These are phyloP conservation scores for Neurospora sp. DNA, from an alignment of 2,329 filamentous ascomycete genomes.

Conservation along the genomic window DNA sequence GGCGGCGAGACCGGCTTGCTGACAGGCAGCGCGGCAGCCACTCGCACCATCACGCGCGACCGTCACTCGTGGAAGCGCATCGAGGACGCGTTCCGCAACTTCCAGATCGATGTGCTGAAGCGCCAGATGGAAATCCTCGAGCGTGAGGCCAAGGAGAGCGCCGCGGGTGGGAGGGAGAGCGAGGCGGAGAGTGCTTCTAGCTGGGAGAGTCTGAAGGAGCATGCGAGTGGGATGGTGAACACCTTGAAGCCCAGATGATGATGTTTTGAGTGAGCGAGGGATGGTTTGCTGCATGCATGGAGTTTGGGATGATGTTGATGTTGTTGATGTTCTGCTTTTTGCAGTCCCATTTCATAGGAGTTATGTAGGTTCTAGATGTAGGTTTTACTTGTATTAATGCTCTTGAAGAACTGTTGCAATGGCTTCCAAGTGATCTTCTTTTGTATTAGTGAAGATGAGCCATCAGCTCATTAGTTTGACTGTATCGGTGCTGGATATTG, in stretches of 20 bases:
- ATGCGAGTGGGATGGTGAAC: conserved; percentile 7
- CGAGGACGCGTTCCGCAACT: conserved; percentile 52
- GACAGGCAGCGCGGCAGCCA: conserved; percentile 43
- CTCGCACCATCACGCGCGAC: conserved; percentile 42
- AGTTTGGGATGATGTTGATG: neutral
- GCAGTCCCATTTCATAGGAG: neutral
- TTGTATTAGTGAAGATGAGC: neutral
- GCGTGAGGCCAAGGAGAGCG: neutral
- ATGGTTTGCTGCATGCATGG: neutral
- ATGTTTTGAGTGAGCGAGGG: neutral
- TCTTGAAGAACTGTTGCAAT: neutral
- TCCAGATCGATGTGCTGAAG: conserved; percentile 53
- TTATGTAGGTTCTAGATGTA: neutral
- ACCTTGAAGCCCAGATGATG: conserved; percentile 1
- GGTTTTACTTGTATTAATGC: neutral
- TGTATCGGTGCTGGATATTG: too few species aligned
- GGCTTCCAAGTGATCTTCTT: neutral
- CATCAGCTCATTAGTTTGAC: neutral
- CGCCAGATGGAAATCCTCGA: conserved; percentile 49
- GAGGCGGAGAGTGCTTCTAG: neutral
- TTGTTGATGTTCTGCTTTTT: neutral
- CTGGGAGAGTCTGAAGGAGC: conserved; percentile 8
- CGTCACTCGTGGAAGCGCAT: conserved; percentile 45
- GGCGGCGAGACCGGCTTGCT: conserved; percentile 55
- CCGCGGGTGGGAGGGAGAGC: neutral